Percentiles rank a stretch among this genome's conserved stretches.
Evolutionary conservation across 2,329 filamentous ascomycete species (phyloP).

Genomic region (Ceratocystis ficicola): DNA sequence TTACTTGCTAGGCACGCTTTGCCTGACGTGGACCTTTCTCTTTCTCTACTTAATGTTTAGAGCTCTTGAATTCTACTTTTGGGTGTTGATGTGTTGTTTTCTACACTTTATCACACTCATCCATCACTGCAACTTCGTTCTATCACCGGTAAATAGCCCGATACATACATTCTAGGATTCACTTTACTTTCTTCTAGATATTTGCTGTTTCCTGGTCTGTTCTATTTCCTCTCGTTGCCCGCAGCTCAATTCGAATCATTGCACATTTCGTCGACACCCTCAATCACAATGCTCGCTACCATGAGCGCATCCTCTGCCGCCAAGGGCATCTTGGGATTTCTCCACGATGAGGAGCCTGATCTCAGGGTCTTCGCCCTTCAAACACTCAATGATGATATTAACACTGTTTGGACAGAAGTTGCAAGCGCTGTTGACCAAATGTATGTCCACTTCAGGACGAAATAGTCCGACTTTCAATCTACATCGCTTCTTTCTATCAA

Average conservation of each 20-base stretch:
- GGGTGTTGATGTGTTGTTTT: background rate
- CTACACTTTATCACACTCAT: background rate
- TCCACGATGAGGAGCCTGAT: slow-evolving; percentile 86
- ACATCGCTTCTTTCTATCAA: background rate
- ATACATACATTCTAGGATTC: background rate
- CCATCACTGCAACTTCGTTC: background rate
- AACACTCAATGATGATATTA: slow-evolving; percentile 90
- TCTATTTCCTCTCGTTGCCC: background rate
- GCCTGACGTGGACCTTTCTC: slow-evolving; percentile 33
- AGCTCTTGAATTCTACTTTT: slow-evolving; percentile 6
- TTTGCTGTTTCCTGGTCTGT: background rate
- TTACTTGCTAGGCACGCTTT: slow-evolving; percentile 30
- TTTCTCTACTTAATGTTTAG: background rate
- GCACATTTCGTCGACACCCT: background rate
- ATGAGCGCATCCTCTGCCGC: slow-evolving; percentile 95
- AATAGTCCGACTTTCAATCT: slow-evolving; percentile 6
- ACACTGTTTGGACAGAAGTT: slow-evolving; percentile 95
- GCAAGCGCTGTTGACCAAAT: slow-evolving; percentile 86
- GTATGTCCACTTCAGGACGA: slow-evolving; percentile 37
- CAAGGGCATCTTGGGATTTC: slow-evolving; percentile 85
- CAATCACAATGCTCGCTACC: slow-evolving; percentile 62
- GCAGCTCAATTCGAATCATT: background rate
- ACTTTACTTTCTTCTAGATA: background rate
- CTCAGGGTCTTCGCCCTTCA: slow-evolving; percentile 91
- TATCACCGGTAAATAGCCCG: background rate